Base-by-base conservation (phyloP, 1,284 basidiomycete species). In the Moesziomyces aphidis region DNA sequence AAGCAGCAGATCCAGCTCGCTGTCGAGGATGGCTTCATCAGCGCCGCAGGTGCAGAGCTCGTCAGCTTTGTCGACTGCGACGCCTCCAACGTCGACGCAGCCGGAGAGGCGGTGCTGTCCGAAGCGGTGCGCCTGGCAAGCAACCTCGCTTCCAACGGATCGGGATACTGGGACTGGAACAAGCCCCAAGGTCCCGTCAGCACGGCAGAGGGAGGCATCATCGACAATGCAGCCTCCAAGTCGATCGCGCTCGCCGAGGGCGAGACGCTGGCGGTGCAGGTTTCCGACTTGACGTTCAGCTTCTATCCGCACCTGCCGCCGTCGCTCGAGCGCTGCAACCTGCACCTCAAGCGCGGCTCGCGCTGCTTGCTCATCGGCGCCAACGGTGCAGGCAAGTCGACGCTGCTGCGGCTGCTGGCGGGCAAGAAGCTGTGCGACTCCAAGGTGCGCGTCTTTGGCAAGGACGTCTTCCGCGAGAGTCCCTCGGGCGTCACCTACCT, bases 361-460 rank as follows among this genome's bases (percentile, higher is more conserved):
- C 68, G 83, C 23, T 82, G 80, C 47, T 64, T 84, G 15, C 59
- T 84, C 28, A 81, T 84, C 53, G 83, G 83, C 31, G 82, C 83
- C n/a, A 84, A 84, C 50, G 83, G 83, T 91, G 93, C 94, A 51
- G 96, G 96, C 23, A 99, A 99, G 86, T 96, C 94, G 26, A 99
- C 96, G 1, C 87, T 99, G 19, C 88, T 99, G 19, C 92, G 97
- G 77, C 92, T 99, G 63, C 88, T 98, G 6, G 96, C 97, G 0
- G 96, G 96, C 6, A 99, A 97, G 86, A 73, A 82, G 42, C 67
- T 84, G 28, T 76, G 76, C 60, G 71, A 79, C 26, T 68, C 74
- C 22, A 65, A 77, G 46, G 73, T 83, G 44, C 59, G 63, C 22
- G 81, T 83, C 9, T 83, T 83, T 47, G 82, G 79, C 21, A 78